These are phyloP conservation scores for Bjerkandera adusta DNA, from an alignment of 1,284 basidiomycete genomes.

Conservation along the genomic window DNA sequence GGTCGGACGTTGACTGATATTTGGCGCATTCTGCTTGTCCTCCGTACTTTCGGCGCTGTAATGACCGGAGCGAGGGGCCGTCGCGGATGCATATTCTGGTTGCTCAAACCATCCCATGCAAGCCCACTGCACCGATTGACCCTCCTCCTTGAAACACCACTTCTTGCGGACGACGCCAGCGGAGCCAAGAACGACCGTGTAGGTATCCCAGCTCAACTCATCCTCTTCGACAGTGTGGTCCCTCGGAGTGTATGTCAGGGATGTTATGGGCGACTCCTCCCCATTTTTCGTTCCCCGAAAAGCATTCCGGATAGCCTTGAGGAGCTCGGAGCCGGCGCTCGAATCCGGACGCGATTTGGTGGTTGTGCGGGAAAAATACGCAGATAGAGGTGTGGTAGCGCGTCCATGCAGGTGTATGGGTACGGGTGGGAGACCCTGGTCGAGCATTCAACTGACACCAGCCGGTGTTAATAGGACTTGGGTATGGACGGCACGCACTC, in stretches of 20 bases:
- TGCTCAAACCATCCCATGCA: conserved; percentile 74
- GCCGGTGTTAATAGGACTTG: no score
- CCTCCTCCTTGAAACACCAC: conserved; percentile 73
- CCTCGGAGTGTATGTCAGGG: not conserved
- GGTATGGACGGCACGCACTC: no score
- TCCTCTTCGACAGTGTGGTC: conserved; percentile 34
- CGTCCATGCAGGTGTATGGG: conserved; percentile 1
- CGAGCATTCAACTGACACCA: no score
- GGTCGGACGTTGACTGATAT: conserved; percentile 37
- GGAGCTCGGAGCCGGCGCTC: conserved; percentile 1
- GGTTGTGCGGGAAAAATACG: conserved; percentile 2
- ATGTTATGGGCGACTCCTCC: not conserved
- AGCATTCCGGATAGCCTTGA: conserved; percentile 9
- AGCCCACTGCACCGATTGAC: conserved; percentile 72
- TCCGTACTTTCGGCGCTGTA: conserved; percentile 39
- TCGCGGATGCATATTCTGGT: conserved; percentile 26
- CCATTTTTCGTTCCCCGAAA: conserved; percentile 7
- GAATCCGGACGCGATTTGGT: not conserved
- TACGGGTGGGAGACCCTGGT: not conserved
- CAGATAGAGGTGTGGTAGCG: not conserved
- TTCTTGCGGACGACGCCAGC: conserved; percentile 72
- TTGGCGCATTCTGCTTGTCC: conserved; percentile 26
- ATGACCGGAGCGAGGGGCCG: conserved; percentile 32
- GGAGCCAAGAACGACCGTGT: conserved; percentile 64
- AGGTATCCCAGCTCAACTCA: conserved; percentile 69